Evolutionary conservation across 1,284 basidiomycete genomes (phyloP), one percentile per base, ranked within the genome.

Genomic region (Austropuccinia psidii): DNA sequence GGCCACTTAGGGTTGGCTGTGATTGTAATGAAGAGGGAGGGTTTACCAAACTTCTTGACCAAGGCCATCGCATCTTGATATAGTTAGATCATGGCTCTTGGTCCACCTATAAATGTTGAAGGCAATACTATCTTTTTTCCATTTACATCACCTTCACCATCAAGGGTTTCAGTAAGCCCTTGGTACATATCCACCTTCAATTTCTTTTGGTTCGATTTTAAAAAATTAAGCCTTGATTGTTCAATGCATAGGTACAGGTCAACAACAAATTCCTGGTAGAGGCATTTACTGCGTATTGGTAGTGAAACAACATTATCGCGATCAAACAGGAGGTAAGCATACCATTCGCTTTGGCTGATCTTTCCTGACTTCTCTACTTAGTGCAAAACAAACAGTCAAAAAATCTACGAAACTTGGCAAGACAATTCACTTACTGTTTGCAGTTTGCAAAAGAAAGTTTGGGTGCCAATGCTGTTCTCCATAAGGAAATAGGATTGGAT

Each of bases 21-120:
- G 74, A 84, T 80, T 0, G 84, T 86, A 2, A 85, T 77, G 75
- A 85, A 85, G 6, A 85, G 76, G 74, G 84, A 82, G 3, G 82
- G 79, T 19, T 81, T 79, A 0, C 77, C 74, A 55, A 78, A 82
- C 39, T 78, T 75, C 0, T 81, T 77, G 1, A 80, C 80, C 27
- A 85, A 78, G 0, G 84, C 83, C 78, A 85, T 81, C 0, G 83
- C 77, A 75, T 86, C 84, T 61, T 85, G 84, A 65, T 80, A 83
- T 0, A 77, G 75, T 69, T 84, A 82, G 1, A 79, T 74, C 83
- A 85, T 84, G 43, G 83, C 76, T 0, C 81, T 75, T 33, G 82
- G 80, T 9, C 84, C 80, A n/a, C 82, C 82, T 57, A 76, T 77
- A 74, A 82, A 83, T 1, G 82, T 82, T 0, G 83, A 83, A 1